phyloP scores from a whole-genome alignment of 805 yeast species.

The Zygosaccharomyces bisporus region DNA sequence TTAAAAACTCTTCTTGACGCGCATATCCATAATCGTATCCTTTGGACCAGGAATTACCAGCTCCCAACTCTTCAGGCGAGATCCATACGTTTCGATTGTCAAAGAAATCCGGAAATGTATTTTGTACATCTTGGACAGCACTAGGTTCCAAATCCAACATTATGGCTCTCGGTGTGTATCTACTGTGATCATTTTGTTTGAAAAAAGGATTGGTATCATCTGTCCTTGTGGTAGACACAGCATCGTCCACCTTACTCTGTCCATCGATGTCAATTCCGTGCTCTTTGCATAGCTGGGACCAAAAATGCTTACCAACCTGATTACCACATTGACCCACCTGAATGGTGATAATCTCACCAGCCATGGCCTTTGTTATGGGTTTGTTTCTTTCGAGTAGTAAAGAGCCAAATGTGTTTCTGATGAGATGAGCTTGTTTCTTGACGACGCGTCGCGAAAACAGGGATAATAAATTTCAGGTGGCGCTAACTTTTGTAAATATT shows the following conservation, averaged over 20 bases:
- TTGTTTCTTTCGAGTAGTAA: not conserved
- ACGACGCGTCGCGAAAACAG: constrained; percentile 2
- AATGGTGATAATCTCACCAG: constrained; percentile 65
- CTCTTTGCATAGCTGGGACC: constrained; percentile 83
- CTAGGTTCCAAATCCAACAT: constrained; percentile 88
- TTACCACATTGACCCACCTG: constrained; percentile 92
- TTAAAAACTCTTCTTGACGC: constrained; percentile 68
- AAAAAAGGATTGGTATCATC: constrained; percentile 86
- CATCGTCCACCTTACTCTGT: constrained; percentile 17
- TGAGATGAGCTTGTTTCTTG: not conserved
- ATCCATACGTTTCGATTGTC: constrained; percentile 79
- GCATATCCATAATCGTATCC: constrained; percentile 76
- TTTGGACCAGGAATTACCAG: constrained; percentile 94
- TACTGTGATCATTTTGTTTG: constrained; percentile 64
- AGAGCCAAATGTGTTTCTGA: constrained; percentile 1
- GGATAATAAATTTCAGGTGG: not conserved
- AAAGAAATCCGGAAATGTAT: constrained; percentile 57
- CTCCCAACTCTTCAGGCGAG: constrained; percentile 82
- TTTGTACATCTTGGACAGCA: constrained; percentile 64
- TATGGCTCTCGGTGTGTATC: constrained; percentile 85
- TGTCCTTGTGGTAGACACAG: constrained; percentile 35
- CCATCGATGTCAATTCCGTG: constrained; percentile 65
- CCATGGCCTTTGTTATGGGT: constrained; percentile 31
- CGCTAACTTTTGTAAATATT: too few relatives aligned
- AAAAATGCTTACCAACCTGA: constrained; percentile 88